Evolutionary conservation across 352 stramenopile species (phyloP).

Genomic region (Nothophytophthora sp.): DNA sequence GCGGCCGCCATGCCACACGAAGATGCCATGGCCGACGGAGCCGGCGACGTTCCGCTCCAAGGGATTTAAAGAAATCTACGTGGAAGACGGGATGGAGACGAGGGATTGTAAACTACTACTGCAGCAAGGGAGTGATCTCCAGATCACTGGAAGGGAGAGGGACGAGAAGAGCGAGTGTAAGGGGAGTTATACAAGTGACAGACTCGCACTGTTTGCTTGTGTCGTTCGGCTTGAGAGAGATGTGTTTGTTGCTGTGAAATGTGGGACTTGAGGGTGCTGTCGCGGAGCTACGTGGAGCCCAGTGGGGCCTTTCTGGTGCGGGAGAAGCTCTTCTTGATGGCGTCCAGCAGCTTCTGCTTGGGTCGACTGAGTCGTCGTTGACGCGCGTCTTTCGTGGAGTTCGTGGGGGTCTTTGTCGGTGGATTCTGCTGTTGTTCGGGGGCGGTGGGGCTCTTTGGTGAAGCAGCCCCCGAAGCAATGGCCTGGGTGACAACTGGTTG

Average conservation of each 20-base stretch:
- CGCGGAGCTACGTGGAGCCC: constrained; percentile 15
- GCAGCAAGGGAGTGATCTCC: too few relatives aligned
- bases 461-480: neutral
- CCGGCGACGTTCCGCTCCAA: constrained; percentile 60
- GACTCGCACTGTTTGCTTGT: too few relatives aligned
- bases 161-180: constrained; percentile 10
- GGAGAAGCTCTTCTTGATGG: constrained; percentile 52
- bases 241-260: too few relatives aligned
- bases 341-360: constrained; percentile 73
- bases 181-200: too few relatives aligned
- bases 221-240: too few relatives aligned
- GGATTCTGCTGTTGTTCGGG: constrained; percentile 9
- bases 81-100: too few relatives aligned
- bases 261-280: too few relatives aligned
- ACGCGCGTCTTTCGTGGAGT: constrained; percentile 2
- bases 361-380: constrained; percentile 44
- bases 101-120: too few relatives aligned
- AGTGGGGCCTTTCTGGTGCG: constrained; percentile 23
- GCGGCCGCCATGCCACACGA: constrained; percentile 27
- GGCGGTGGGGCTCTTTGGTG: neutral
- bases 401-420: too few relatives aligned
- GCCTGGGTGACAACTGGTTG: constrained; percentile 1
- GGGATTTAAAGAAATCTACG: constrained; percentile 79
- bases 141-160: too few relatives aligned
- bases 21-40: constrained; percentile 42